Conservation (phyloP, 352 stramenopile species). For the Salisapilia sapeloensis region DNA sequence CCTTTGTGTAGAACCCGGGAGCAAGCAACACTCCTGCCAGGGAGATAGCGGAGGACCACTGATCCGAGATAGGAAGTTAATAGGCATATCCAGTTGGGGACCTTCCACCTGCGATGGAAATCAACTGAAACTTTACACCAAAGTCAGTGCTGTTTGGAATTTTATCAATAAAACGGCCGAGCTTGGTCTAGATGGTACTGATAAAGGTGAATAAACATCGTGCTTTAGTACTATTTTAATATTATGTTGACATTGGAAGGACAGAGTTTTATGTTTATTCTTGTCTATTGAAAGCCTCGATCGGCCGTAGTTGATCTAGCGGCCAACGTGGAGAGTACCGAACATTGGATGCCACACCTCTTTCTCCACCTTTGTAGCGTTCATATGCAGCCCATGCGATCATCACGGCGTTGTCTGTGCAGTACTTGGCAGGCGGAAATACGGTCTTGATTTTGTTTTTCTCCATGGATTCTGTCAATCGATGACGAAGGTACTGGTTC, state of each 20-base stretch:
- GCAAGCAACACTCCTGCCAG: no score
- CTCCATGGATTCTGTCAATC: slow-evolving; percentile 48
- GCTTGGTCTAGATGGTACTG: not conserved
- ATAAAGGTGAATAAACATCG: no score
- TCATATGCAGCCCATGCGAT: slow-evolving; percentile 88
- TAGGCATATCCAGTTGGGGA: no score
- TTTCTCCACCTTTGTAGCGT: slow-evolving; percentile 27
- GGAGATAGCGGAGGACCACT: no score
- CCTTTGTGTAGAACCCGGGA: no score
- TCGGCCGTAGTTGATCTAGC: slow-evolving; percentile 34
- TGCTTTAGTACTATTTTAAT: no score
- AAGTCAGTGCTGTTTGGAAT: no score
- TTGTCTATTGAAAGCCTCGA: slow-evolving; percentile 7
- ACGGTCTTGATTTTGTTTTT: slow-evolving; percentile 25
- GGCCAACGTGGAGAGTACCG: slow-evolving; percentile 68
- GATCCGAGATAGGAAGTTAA: no score
- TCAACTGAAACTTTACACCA: not conserved
- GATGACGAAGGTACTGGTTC: slow-evolving; percentile 87
- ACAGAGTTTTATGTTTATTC: no score
- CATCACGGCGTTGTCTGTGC: slow-evolving; percentile 98
- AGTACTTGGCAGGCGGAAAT: slow-evolving; percentile 75
- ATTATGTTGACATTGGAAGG: no score
- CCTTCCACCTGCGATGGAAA: no score
- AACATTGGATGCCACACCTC: slow-evolving; percentile 22
- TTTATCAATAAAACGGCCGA: no score